A percentile compares a stretch with the other conserved stretches of the same genome.
Conservation (phyloP, 192 early-diverging fungal genomes). For the Entomortierella chlamydospora region DNA sequence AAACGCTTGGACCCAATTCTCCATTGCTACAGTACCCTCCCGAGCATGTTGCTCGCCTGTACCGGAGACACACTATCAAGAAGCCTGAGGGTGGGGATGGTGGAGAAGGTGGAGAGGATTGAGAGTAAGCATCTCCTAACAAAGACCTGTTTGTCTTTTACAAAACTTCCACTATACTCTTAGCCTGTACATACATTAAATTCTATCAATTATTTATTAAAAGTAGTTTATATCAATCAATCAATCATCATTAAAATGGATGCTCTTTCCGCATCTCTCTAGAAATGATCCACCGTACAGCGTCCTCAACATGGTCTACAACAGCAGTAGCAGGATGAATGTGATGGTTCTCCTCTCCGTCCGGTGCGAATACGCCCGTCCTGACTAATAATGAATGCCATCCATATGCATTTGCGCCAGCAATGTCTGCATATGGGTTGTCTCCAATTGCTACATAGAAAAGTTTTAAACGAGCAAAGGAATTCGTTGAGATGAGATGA, state of each 20-base stretch:
- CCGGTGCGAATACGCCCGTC: conserved; percentile 71
- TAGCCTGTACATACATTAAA: too few species aligned
- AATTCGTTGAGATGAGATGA: too few species aligned
- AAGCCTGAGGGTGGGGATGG: conserved; percentile 35
- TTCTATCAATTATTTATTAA: too few species aligned
- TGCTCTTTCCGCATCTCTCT: conserved; percentile 34
- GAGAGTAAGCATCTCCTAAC: neutral
- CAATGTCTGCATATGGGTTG: conserved; percentile 79
- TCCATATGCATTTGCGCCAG: conserved; percentile 77
- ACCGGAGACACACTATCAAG: conserved; percentile 28
- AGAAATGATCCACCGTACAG: conserved; percentile 64
- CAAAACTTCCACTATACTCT: too few species aligned
- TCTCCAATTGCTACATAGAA: conserved; percentile 68
- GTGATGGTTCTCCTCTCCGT: conserved; percentile 65
- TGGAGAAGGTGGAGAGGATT: conserved; percentile 2
- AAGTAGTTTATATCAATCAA: too few species aligned
- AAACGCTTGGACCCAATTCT: conserved; percentile 18
- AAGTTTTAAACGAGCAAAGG: too few species aligned
- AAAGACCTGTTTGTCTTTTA: too few species aligned
- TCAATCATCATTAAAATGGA: conserved; percentile 23
- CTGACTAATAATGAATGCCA: conserved; percentile 80
- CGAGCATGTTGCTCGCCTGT: conserved; percentile 38
- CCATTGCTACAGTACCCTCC: conserved; percentile 36
- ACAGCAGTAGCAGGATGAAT: conserved; percentile 67
- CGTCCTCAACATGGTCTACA: conserved; percentile 75